These are phyloP conservation scores for Thoreauomyces humboldtii DNA, from an alignment of 192 early-diverging fungal species.

Conservation along the genomic window DNA sequence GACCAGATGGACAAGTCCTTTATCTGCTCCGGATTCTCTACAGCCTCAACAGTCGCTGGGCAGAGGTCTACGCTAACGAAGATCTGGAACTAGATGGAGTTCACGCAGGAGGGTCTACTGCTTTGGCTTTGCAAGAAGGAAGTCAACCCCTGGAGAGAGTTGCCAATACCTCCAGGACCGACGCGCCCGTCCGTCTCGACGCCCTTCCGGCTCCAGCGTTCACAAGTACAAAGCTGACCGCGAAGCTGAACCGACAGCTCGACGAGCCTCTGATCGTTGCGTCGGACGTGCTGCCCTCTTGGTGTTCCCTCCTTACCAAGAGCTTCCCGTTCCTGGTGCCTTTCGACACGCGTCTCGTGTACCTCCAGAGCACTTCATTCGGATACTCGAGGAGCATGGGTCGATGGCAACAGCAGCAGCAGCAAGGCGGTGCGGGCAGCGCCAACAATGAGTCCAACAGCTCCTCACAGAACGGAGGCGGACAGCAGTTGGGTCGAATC, in stretches of 20 bases:
- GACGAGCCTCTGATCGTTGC: conserved; percentile 89
- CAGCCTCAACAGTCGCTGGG: conserved; percentile 42
- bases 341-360: conserved; percentile 76
- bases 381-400: conserved; percentile 79
- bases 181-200: conserved; percentile 17
- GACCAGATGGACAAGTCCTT: conserved; percentile 21
- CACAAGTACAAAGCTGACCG: conserved; percentile 75
- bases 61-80: conserved; percentile 37
- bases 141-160: conserved; percentile 19
- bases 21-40: conserved; percentile 38
- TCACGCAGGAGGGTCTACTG: conserved; percentile 1
- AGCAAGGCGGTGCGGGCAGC: conserved; percentile 5
- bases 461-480: too few species aligned
- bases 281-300: conserved; percentile 71
- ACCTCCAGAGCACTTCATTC: conserved; percentile 81
- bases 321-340: conserved; percentile 78
- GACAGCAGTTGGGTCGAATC: conserved; percentile 56
- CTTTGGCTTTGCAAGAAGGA: conserved; percentile 15
- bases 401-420: conserved; percentile 56
- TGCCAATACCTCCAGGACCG: conserved; percentile 14
- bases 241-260: conserved; percentile 83
- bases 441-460: too few species aligned
- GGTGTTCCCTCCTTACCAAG: conserved; percentile 64
- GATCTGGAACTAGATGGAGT: conserved; percentile 4
- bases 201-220: conserved; percentile 50